Percentiles rank a stretch among this genome's conserved stretches.
Conservation (phyloP, 2,329 filamentous ascomycete species). For the Xylaria sp. region DNA sequence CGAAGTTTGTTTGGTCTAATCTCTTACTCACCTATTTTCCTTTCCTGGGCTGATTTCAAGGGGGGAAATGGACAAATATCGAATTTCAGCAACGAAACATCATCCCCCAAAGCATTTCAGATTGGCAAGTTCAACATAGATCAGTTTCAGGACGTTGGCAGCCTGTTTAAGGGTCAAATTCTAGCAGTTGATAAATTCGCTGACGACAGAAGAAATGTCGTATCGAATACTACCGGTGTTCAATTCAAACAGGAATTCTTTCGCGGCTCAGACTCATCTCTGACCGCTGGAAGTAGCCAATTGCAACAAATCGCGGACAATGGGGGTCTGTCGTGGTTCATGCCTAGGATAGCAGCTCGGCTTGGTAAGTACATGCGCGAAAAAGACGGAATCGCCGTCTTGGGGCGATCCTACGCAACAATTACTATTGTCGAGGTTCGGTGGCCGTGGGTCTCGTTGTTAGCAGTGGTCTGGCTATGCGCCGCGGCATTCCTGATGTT, state of each 20-base stretch:
- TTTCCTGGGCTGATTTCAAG: slow-evolving; percentile 4
- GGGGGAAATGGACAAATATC: too few relatives aligned
- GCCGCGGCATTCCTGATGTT: slow-evolving; percentile 6
- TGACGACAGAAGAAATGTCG: background rate
- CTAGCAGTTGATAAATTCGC: background rate
- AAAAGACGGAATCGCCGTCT: slow-evolving; percentile 6
- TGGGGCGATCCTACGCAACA: background rate
- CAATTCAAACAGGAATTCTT: background rate
- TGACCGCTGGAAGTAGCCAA: background rate
- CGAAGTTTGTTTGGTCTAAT: too few relatives aligned
- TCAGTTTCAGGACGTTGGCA: background rate
- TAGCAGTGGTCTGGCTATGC: background rate
- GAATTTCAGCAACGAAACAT: too few relatives aligned
- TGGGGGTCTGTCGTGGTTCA: slow-evolving; percentile 4
- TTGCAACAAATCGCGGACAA: slow-evolving; percentile 1
- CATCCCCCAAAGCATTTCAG: background rate
- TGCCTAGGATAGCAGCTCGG: background rate
- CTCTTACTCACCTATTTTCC: background rate
- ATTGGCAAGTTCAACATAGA: background rate
- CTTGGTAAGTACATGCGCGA: slow-evolving; percentile 18
- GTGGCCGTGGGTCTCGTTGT: slow-evolving; percentile 14
- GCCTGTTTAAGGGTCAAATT: background rate
- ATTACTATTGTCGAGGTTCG: slow-evolving; percentile 14
- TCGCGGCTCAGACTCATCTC: background rate
- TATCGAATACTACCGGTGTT: background rate